These are phyloP conservation scores for Crithidia fasciculata DNA, from an alignment of 208 protist genomes.

Conservation along the genomic window DNA sequence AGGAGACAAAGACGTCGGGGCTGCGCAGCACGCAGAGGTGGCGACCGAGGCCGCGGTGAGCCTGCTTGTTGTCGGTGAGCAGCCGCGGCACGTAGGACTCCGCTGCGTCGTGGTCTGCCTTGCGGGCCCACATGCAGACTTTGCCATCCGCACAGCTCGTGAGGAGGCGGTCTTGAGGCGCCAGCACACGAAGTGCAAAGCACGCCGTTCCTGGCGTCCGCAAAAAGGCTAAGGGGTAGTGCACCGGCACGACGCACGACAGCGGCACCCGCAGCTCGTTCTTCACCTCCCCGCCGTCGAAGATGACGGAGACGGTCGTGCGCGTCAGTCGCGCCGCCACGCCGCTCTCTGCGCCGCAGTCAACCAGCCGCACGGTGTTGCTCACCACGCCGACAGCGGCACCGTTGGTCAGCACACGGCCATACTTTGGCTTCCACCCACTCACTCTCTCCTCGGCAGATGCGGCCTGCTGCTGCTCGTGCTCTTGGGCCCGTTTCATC, in stretches of 20 bases:
- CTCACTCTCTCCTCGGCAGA: slow-evolving; percentile 19
- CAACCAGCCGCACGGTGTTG: slow-evolving; percentile 40
- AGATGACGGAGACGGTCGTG: slow-evolving; percentile 52
- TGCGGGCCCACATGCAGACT: slow-evolving; percentile 58
- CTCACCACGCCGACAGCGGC: slow-evolving; percentile 66
- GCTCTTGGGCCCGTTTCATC: slow-evolving; percentile 22
- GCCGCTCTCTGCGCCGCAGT: background rate
- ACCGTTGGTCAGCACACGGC: slow-evolving; percentile 45
- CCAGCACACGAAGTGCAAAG: slow-evolving; percentile 63
- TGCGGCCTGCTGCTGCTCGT: background rate
- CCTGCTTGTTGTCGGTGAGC: slow-evolving; percentile 22
- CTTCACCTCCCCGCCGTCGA: slow-evolving; percentile 56
- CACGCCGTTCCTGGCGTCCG: slow-evolving; percentile 47
- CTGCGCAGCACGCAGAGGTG: slow-evolving; percentile 61
- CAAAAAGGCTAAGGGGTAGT: slow-evolving; percentile 56
- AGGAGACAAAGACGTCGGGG: slow-evolving; percentile 76
- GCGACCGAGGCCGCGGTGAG: slow-evolving; percentile 45
- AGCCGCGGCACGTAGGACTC: slow-evolving; percentile 49
- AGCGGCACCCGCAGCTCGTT: slow-evolving; percentile 74
- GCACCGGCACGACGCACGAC: slow-evolving; percentile 67
- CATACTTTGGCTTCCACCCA: slow-evolving; percentile 79
- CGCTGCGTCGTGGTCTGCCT: slow-evolving; percentile 1
- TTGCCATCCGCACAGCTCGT: slow-evolving; percentile 65
- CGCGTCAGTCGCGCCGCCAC: slow-evolving; percentile 35
- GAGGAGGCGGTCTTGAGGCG: slow-evolving; percentile 42